Evolutionary conservation across 371 early-diverging fungal genomes (phyloP).

Genomic region (Syncephalastrum contaminatum): DNA sequence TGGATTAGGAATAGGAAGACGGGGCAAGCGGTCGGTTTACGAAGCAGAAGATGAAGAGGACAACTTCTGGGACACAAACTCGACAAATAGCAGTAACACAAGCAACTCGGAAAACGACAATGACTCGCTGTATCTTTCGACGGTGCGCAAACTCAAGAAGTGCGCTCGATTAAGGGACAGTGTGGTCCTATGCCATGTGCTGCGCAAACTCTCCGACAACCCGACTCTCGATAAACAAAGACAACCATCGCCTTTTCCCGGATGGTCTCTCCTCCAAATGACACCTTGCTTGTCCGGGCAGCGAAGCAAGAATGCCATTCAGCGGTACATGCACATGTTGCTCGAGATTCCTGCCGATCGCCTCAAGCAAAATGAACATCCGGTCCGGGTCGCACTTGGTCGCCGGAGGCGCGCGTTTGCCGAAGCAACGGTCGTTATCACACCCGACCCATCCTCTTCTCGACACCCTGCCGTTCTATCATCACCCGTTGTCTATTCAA

Average conservation of each 20-base stretch:
- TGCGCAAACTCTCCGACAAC: background rate
- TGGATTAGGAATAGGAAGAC: background rate
- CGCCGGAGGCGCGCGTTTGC: slow-evolving; percentile 22
- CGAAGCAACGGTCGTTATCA: slow-evolving; percentile 16
- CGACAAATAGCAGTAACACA: too few relatives aligned
- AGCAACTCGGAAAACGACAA: too few relatives aligned
- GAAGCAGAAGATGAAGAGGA: background rate
- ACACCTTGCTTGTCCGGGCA: slow-evolving; percentile 6
- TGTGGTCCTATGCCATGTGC: background rate
- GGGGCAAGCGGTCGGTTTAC: background rate
- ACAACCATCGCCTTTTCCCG: background rate
- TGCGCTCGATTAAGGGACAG: too few relatives aligned
- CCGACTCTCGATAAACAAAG: background rate
- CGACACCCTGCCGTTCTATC: too few relatives aligned
- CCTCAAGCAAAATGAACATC: slow-evolving; percentile 18
- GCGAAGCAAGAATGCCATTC: slow-evolving; percentile 4
- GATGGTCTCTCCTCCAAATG: background rate
- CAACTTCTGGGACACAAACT: background rate
- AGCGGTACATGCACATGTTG: slow-evolving; percentile 27
- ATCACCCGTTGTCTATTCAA: too few relatives aligned
- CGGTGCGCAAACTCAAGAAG: slow-evolving; percentile 1
- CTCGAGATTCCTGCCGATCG: slow-evolving; percentile 21
- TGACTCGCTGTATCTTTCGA: background rate
- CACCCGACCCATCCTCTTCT: background rate
- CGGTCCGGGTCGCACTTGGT: slow-evolving; percentile 16